Percentiles rank a stretch among this genome's conserved stretches.
phyloP scores from a whole-genome alignment of 768 basidiomycete species.

The Suillus brevipes region DNA sequence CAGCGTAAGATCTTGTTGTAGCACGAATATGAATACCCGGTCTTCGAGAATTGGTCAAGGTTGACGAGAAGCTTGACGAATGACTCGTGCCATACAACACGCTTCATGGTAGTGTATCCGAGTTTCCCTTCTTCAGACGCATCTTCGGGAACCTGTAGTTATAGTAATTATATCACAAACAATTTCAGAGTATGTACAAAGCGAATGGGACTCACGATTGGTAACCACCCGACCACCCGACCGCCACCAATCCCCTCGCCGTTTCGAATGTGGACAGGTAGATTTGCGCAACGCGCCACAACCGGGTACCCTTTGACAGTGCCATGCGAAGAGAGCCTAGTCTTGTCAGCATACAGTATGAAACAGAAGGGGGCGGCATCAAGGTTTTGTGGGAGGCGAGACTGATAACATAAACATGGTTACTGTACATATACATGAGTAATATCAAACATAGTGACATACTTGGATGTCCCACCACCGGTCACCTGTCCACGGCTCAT shows the following conservation, averaged over 20 bases:
- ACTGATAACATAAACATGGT: not conserved
- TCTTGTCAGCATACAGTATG: constrained; percentile 36
- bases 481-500: constrained; percentile 40
- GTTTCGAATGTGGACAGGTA: constrained; percentile 15
- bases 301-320: constrained; percentile 21
- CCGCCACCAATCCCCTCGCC: constrained; percentile 15
- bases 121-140: constrained; percentile 7
- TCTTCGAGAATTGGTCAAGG: constrained; percentile 14
- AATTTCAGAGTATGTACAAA: not conserved
- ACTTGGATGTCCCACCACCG: constrained; percentile 40
- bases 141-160: not conserved
- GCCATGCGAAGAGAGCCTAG: constrained; percentile 20
- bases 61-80: constrained; percentile 27
- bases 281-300: constrained; percentile 16
- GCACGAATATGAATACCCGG: constrained; percentile 11
- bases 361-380: constrained; percentile 24
- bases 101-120: constrained; percentile 17
- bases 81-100: constrained; percentile 23
- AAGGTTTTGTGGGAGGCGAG: not conserved
- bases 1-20: constrained; percentile 7
- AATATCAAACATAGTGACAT: constrained; percentile 1
- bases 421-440: not conserved
- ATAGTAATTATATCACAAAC: not conserved
- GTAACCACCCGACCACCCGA: constrained; percentile 11
- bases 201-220: constrained; percentile 20